Base-by-base conservation (phyloP, 306 rosid species). In the Citrullus colocynthis region DNA sequence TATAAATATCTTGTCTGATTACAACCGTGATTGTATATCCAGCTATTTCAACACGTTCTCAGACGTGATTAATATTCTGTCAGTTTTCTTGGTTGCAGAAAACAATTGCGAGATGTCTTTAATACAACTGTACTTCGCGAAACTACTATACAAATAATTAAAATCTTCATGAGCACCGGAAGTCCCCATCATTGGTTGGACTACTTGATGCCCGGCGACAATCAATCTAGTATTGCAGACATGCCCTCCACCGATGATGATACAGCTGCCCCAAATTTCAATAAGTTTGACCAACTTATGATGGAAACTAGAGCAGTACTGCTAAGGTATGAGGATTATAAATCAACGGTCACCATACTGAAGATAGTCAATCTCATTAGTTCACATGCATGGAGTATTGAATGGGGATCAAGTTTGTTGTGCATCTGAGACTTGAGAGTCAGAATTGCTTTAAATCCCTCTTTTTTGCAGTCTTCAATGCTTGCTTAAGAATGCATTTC, bases 241-340 rank as follows among this genome's bases (percentile, higher is more conserved):
- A 66, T 82, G 6, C 54, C 82, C 86, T 75, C 87, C 54, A 73
- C 88, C 78, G 74, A 54, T 74, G 82, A 83, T 42, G 83, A 70
- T 45, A 24, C 37, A 32, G 78, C 59, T 80, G 78, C 83, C 82
- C 81, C 85, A 18, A 89, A 83, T 58, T 28, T 81, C 67, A 83
- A 91, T 49, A 91, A 89, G 80, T 89, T 89, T 57, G 90, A 91
- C 57, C 93, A 87, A 81, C 98, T 96, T 56, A 86, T 91, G 91
- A 61, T 78, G 73, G 99, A 96, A 89, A 89, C 96, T 30, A 83
- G 78, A 15, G 86, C 82, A n/a, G 98, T 96, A 60, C 80, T 96
- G 81, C 78, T 88, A 75, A 96, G 99, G 99, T 96, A 87, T 20
- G 78, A 5, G 24, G n/a, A 20, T 9, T 34, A 5, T 63, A 6